phyloP scores from a whole-genome alignment of 1,139 yeast species.

The Kodamaea fungicola region DNA sequence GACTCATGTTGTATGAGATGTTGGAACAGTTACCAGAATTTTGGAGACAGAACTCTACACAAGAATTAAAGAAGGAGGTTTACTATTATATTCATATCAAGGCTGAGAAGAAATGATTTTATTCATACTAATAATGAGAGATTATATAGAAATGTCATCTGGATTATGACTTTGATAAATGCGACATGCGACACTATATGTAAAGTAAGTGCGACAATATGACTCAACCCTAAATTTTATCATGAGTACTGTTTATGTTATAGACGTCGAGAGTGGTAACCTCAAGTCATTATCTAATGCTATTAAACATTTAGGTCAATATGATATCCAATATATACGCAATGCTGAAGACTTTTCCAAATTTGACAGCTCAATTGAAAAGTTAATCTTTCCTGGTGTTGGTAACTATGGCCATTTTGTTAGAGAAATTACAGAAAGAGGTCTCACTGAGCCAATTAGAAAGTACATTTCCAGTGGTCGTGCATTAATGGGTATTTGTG shows the following conservation, averaged over 20 bases:
- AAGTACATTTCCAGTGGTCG: constrained; percentile 69
- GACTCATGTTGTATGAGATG: constrained; percentile 31
- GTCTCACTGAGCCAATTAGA: constrained; percentile 62
- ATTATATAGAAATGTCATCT: too few relatives aligned
- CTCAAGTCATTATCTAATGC: constrained; percentile 87
- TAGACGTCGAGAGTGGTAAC: constrained; percentile 95
- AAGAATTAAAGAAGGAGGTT: constrained; percentile 16
- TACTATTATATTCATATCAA: constrained; percentile 32
- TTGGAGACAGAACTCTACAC: constrained; percentile 16
- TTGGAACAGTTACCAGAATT: constrained; percentile 32
- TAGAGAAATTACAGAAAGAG: constrained; percentile 56
- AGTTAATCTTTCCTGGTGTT: constrained; percentile 83
- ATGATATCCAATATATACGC: constrained; percentile 51
- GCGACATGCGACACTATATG: too few relatives aligned
- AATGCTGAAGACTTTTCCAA: constrained; percentile 31
- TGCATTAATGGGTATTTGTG: constrained; percentile 94
- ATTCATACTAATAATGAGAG: too few relatives aligned
- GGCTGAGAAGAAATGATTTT: constrained; percentile 20
- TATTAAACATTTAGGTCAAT: constrained; percentile 66
- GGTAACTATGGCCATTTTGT: constrained; percentile 96
- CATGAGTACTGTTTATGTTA: constrained; percentile 57
- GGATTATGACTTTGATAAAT: too few relatives aligned
- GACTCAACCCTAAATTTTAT: background rate
- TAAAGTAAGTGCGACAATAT: background rate
- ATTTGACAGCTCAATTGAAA: constrained; percentile 46